A percentile compares a stretch with the other conserved stretches of the same genome.
Evolutionary conservation across 1,284 basidiomycete species (phyloP).

Genomic region (Phylloporus gajari): DNA sequence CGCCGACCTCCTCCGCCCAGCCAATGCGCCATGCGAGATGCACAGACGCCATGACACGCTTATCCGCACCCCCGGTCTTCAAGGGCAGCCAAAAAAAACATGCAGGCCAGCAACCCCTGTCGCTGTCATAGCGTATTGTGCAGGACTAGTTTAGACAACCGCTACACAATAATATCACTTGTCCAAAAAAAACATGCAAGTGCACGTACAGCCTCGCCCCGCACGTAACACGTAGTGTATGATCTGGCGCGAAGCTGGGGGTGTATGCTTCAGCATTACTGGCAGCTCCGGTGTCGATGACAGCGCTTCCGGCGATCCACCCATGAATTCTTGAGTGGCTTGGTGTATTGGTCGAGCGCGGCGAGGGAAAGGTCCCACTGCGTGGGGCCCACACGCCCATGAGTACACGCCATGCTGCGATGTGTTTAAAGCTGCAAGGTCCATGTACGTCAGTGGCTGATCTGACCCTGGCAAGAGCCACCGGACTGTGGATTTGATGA

Average conservation of each 20-base stretch:
- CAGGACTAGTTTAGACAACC: too few relatives aligned
- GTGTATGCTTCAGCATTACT: constrained; percentile 54
- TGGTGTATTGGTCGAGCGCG: constrained; percentile 80
- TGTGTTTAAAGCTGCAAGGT: constrained; percentile 72
- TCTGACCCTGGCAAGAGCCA: neutral
- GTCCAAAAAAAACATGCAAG: constrained; percentile 70
- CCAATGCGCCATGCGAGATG: constrained; percentile 71
- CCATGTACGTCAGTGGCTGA: constrained; percentile 33
- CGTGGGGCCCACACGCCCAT: constrained; percentile 89
- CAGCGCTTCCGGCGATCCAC: constrained; percentile 60
- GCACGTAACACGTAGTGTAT: constrained; percentile 87
- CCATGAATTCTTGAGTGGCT: constrained; percentile 77
- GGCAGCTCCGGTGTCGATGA: constrained; percentile 52
- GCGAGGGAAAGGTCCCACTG: constrained; percentile 78
- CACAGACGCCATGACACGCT: constrained; percentile 63
- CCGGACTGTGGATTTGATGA: constrained; percentile 8
- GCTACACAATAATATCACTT: too few relatives aligned
- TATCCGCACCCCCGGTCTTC: constrained; percentile 58
- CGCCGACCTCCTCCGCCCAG: constrained; percentile 48
- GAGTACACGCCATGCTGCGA: constrained; percentile 89
- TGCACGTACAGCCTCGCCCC: constrained; percentile 79
- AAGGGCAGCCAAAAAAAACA: too few relatives aligned
- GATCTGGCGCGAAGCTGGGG: constrained; percentile 80
- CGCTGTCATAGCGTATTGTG: too few relatives aligned
- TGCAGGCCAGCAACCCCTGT: too few relatives aligned